Evolutionary conservation across 2,329 filamentous ascomycete species (phyloP), one percentile per base, ranked within the genome.

Genomic region (Graphiopsis chlorocephala): DNA sequence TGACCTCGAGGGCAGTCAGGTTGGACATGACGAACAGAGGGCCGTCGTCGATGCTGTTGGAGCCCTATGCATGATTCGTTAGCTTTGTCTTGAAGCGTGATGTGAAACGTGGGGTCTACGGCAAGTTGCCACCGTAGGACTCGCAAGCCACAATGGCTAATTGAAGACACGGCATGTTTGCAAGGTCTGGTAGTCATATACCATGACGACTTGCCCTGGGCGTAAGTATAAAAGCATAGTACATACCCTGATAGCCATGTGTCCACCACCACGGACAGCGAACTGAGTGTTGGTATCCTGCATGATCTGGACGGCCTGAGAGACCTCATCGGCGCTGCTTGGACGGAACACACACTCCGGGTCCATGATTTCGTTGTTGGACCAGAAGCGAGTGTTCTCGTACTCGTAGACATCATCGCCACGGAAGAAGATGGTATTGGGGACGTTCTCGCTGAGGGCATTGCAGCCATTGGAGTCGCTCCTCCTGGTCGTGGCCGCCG

Each of bases 241-340:
- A 56, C 60, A 26, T 42, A 62, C 60, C 33, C 15, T 62, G 48
- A 62, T 62, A 55, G 60, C 60, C 60, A 62, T 62, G 60, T 62
- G 60, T 12, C 60, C 60, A 55, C 60, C 60, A 23, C 60, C 60
- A 31, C 60, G 48, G 26, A 62, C 38, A 23, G 52, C 55, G 53
- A 64, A 64, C 38, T 64, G 35, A 11, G 55, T 58, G 23, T 64
- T 23, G 52, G 52, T 57, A 38, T 64, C 61, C 20, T 64, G 61
- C 61, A 64, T 57, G 61, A 64, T 64, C 28, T 64, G 52, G 28
- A 64, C 61, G 25, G 61, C 55, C 52, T 57, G 52, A n/a, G 61
- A 38, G 29, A 64, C 61, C 38, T 64, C 61, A 14, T 64, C 61
- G 28, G 61, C 61, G 26, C 38, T 57, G 38, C 29, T 57, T 14